Base-by-base conservation (phyloP, 441 rosid genomes). In the Erodium moschatum region DNA sequence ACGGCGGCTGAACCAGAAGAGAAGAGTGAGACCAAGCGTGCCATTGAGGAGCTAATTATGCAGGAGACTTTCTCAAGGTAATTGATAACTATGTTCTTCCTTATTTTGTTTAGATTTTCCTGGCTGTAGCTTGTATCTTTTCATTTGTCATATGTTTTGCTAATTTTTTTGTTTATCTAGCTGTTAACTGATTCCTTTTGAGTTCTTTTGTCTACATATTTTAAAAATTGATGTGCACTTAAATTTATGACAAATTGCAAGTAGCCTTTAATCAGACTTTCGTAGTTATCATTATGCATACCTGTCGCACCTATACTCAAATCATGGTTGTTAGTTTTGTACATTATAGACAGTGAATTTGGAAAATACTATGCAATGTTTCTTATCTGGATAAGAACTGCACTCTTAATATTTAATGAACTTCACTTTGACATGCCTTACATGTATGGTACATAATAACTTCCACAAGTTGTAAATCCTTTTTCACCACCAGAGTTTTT, bases 61-160 rank as follows among this genome's bases (percentile, higher is more conserved):
- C 85, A 78, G 79, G 93, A 87, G 81, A 87, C 86, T 15, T 91
- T 87, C 77, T 84, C 96, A 21, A 83, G 98, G 97, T 93, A 86
- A 75, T 75, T 74, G 68, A 21, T 21, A 38, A 4, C 69, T 54
- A 19, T 1, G 42, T 60, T 16, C 64, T 64, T 73, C 69, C 48
- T 67, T 63, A 38, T 18, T 68, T 27, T 69, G 21, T 73, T 24
- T 61, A 66, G 4, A 50, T 56, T 64, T 70, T 67, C 63, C 69
- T 15, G 61, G 67, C 11, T 54, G 16, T 61, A 19, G 46, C 19
- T 62, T 62, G 6, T 48, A 11, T 66, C 48, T 66, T 50, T 40
- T 42, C 62, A 56, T 60, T 66, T 67, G 56, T 33, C 29, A 1
- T 0, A 12, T 16, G 29, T 3, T 33, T 48, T 33, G 35, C 61